Percentiles rank a stretch among this genome's conserved stretches.
phyloP scores from a whole-genome alignment of 495 filamentous ascomycete species.

The Podospora australis region DNA sequence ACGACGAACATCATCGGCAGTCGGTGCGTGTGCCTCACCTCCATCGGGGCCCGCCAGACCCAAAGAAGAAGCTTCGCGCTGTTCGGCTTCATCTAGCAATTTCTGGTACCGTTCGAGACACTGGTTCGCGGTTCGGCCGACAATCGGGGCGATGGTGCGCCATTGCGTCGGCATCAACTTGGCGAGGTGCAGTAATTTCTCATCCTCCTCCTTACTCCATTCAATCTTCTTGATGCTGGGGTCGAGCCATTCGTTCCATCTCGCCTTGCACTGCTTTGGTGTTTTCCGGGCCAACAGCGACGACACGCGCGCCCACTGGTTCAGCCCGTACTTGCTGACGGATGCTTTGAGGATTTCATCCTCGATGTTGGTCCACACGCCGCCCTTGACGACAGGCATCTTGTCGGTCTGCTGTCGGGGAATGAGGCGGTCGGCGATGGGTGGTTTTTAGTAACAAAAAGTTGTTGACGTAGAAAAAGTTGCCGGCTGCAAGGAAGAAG shows the following conservation, averaged over 20 bases:
- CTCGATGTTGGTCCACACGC: conserved; percentile 75
- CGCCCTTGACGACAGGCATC: conserved; percentile 98
- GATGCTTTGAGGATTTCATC: conserved; percentile 97
- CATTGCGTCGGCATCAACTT: conserved; percentile 99
- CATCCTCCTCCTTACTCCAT: conserved; percentile 98
- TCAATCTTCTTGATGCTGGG: conserved; percentile 96
- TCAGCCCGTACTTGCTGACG: conserved; percentile 93
- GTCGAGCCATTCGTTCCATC: conserved; percentile 98
- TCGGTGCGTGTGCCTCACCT: conserved; percentile 79
- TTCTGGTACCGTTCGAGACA: conserved; percentile 96
- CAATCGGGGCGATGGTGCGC: conserved; percentile 95
- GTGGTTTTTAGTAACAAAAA: not conserved
- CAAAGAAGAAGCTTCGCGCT: conserved; percentile 73
- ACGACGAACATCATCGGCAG: conserved; percentile 85
- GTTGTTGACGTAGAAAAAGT: not conserved
- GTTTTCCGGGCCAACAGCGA: conserved; percentile 96
- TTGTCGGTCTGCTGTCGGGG: conserved; percentile 24
- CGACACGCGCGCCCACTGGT: conserved; percentile 98
- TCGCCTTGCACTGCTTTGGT: conserved; percentile 96
- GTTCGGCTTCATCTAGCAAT: conserved; percentile 90
- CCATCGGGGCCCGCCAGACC: conserved; percentile 82
- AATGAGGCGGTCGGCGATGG: not conserved
- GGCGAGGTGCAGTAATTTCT: conserved; percentile 90
- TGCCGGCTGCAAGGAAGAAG: not conserved
- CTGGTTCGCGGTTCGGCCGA: conserved; percentile 92